Base-by-base conservation (phyloP, 352 stramenopile species). In the Achlya hypogyna region DNA sequence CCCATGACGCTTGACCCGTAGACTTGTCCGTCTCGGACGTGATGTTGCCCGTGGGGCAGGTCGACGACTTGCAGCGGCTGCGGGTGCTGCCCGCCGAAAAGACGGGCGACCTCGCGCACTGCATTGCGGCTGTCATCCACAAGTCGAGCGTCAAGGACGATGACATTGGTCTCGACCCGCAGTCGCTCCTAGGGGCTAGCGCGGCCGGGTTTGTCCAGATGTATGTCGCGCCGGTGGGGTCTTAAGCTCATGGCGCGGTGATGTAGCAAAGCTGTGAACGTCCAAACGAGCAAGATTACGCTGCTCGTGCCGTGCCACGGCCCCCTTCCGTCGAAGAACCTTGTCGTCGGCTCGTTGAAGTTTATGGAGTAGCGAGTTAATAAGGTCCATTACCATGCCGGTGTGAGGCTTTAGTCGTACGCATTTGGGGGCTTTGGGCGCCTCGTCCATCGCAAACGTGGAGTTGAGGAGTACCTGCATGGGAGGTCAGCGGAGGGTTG, bases 21-120 rank as follows among this genome's bases (percentile, higher is more conserved):
- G 86, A 95, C 51, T 89, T 95, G 78, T 89, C 84, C 43, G 84
- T 95, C 23, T 93, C 84, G 34, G 82, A 86, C 31, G 60, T 67
- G 47, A 95, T 95, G 86, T 78, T 95, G 5, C 86, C 86, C 1
- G 84, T 95, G 29, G 86, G 86, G 0, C 84, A 95, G 47, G 81
- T 80, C 0, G 82, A 90, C 63, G 79, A 88, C 45, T 76, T 86
- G 23, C 79, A 84, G 29, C 78, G 83, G 1, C 69, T 95, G 47
- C 82, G 79, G 38, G 80, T 91, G 9, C 76, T 89, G 25, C 78
- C 81, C 28, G 64, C 91, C 10, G 81, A 90, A 29, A 90, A 91
- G 72, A 86, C 82, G 27, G 51, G 74, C 23, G 83, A 95, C 22
- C 70, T 93, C 16, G 65, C 78, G 51, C 81, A 93, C 71, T 90